Conservation (phyloP, 352 stramenopile genomes). For the Phytopythium boreale region DNA sequence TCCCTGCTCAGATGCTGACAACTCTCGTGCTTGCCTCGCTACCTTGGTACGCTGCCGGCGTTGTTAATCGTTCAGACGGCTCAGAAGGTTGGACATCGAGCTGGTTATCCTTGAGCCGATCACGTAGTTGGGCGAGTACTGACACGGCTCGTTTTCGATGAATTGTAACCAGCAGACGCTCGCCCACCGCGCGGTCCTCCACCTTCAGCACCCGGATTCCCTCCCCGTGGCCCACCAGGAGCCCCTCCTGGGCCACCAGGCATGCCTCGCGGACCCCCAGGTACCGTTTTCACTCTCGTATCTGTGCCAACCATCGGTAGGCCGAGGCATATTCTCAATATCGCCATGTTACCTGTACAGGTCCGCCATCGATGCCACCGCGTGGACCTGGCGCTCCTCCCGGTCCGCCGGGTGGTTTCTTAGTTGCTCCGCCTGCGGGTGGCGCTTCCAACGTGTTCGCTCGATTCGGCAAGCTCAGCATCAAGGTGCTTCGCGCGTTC, state of each 20-base stretch:
- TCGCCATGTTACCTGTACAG: neutral
- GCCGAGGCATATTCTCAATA: neutral
- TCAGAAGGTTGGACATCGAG: neutral
- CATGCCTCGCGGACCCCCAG: slow-evolving; percentile 30
- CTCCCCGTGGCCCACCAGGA: slow-evolving; percentile 12
- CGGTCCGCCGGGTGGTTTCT: slow-evolving; percentile 20
- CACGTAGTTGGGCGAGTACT: neutral
- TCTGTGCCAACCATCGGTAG: neutral
- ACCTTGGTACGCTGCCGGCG: neutral
- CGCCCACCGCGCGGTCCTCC: neutral
- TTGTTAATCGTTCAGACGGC: neutral
- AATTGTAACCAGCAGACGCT: neutral
- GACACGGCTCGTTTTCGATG: neutral
- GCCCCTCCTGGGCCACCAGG: slow-evolving; percentile 22
- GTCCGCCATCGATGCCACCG: slow-evolving; percentile 10
- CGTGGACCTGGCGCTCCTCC: slow-evolving; percentile 26
- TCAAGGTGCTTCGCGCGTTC: slow-evolving; percentile 90
- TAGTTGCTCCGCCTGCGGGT: slow-evolving; percentile 13
- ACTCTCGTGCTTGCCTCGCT: neutral
- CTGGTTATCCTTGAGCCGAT: neutral
- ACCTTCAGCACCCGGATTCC: slow-evolving; percentile 9
- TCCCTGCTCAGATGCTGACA: neutral
- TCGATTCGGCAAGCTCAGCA: slow-evolving; percentile 89
- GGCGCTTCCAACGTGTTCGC: slow-evolving; percentile 36
- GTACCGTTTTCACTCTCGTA: neutral